Percentiles rank a stretch among this genome's conserved stretches.
Conservation (phyloP, 2,329 filamentous ascomycete genomes). For the Diaporthe caulivora region DNA sequence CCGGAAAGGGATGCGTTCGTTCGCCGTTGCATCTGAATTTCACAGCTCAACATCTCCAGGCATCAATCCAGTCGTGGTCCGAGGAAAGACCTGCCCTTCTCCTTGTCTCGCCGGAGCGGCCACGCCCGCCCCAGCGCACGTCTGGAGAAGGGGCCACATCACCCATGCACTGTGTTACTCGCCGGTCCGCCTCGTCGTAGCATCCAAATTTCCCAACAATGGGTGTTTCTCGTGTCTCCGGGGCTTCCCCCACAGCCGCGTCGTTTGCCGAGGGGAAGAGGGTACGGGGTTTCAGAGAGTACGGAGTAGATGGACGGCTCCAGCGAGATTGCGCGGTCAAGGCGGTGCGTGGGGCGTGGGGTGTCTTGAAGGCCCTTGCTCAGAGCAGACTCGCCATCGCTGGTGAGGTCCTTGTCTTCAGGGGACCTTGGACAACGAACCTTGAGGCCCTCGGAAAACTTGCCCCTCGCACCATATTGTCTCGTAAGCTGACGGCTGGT, state of each 20-base stretch:
- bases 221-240: conserved; percentile 27
- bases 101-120: conserved; percentile 1
- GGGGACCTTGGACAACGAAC: background rate
- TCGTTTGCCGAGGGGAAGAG: conserved; percentile 7
- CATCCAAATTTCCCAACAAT: conserved; percentile 28
- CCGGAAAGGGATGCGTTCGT: conserved; percentile 6
- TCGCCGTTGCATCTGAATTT: conserved; percentile 18
- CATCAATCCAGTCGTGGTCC: background rate
- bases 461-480: background rate
- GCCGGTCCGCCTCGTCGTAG: conserved; percentile 2
- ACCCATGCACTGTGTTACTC: conserved; percentile 24
- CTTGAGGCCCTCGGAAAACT: conserved; percentile 7
- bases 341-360: conserved; percentile 28
- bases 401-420: background rate
- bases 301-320: conserved; percentile 1
- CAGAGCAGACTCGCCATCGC: background rate
- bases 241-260: conserved; percentile 21
- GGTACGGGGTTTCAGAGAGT: conserved; percentile 28
- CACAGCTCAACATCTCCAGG: background rate
- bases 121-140: background rate
- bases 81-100: conserved; percentile 5
- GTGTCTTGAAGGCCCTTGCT: conserved; percentile 13
- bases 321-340: conserved; percentile 25
- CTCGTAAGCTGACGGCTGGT: conserved; percentile 17
- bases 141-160: background rate